Conservation (phyloP, 345 rosid species). For the Schrenkiella parvula region DNA sequence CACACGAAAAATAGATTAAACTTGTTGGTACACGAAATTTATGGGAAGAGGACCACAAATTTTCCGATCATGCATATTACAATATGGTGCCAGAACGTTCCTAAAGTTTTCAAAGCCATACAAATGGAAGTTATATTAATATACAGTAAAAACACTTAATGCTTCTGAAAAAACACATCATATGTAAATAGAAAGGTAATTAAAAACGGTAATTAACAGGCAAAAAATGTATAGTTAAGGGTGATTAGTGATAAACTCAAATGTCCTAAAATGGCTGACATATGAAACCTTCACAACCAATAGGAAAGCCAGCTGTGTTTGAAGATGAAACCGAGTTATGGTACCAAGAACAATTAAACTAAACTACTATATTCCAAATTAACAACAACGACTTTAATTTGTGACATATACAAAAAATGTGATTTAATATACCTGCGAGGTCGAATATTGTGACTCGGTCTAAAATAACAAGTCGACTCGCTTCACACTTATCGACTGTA, state of each 20-base stretch:
- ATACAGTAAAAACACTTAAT: neutral
- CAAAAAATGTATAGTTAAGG: neutral
- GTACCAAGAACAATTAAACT: neutral
- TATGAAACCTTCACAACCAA: neutral
- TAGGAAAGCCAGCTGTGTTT: slow-evolving; percentile 29
- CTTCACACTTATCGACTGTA: slow-evolving; percentile 11
- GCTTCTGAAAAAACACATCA: neutral
- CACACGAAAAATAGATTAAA: neutral
- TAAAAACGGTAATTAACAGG: neutral
- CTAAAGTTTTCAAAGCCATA: neutral
- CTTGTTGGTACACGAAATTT: slow-evolving; percentile 8
- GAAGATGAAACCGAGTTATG: slow-evolving; percentile 24
- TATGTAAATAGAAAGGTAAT: slow-evolving; percentile 6
- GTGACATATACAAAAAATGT: neutral
- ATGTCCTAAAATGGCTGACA: slow-evolving; percentile 28
- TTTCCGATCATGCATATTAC: slow-evolving; percentile 12
- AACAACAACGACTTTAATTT: slow-evolving; percentile 13
- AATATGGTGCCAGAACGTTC: slow-evolving; percentile 29
- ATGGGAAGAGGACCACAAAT: slow-evolving; percentile 23
- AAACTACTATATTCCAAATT: slow-evolving; percentile 3
- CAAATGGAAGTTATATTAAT: slow-evolving; percentile 4
- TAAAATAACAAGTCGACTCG: slow-evolving; percentile 27
- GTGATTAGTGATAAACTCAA: slow-evolving; percentile 22
- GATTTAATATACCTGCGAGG: neutral
- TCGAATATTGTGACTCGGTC: slow-evolving; percentile 26